These are phyloP conservation scores for Oryza nivara DNA, from an alignment of 176 grass and related monocot genomes.

Conservation along the genomic window DNA sequence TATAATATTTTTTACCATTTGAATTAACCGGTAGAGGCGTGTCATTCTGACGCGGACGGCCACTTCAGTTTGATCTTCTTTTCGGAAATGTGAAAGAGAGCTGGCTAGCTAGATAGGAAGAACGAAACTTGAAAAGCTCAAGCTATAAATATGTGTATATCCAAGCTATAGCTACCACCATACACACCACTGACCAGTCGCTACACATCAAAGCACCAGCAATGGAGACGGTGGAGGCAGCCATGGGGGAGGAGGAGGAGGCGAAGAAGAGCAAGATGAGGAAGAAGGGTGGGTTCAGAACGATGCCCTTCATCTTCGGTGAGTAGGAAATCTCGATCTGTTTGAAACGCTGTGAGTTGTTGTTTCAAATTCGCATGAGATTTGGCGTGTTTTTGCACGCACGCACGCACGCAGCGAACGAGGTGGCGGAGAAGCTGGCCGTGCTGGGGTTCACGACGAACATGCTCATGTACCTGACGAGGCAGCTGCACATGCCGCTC, in stretches of 20 bases:
- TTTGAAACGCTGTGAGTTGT: background rate
- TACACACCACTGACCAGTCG: background rate
- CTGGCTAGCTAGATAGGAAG: too few species aligned
- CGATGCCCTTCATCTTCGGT: constrained; percentile 96
- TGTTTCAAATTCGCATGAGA: background rate
- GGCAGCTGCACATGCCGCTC: constrained; percentile 79
- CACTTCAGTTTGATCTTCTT: background rate
- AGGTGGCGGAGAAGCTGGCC: constrained; percentile 84
- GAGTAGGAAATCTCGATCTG: background rate
- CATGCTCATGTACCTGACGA: constrained; percentile 85
- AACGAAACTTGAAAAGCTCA: background rate
- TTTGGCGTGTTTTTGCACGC: too few species aligned
- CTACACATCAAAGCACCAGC: background rate
- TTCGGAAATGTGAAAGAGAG: constrained; percentile 33
- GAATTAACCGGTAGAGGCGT: background rate
- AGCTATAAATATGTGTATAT: background rate
- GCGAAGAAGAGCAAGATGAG: background rate
- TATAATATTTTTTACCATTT: background rate
- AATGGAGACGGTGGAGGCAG: background rate
- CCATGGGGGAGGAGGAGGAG: constrained; percentile 35
- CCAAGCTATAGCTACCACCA: too few species aligned
- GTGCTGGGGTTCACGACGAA: constrained; percentile 81
- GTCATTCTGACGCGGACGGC: background rate
- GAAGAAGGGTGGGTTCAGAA: constrained; percentile 69
- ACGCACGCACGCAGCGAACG: constrained; percentile 53